Evolutionary conservation across 2,329 filamentous ascomycete species (phyloP).

Genomic region (Alternaria ventricosa): DNA sequence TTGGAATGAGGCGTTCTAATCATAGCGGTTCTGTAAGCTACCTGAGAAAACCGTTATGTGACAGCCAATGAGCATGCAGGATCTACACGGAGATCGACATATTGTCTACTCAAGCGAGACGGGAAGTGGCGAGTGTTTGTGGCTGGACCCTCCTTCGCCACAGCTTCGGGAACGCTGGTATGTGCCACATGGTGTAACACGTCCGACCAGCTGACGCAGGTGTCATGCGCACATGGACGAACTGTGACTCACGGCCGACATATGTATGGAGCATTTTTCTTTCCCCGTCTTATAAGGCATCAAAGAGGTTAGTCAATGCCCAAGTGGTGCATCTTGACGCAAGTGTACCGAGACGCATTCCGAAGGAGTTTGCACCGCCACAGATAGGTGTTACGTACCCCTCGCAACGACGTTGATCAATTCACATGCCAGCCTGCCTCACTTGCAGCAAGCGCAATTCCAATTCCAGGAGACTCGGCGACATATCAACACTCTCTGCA

Average conservation of each 20-base stretch:
- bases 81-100: constrained; percentile 9
- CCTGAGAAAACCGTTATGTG: not conserved
- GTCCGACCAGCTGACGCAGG: not conserved
- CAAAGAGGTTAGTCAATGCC: not conserved
- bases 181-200: constrained; percentile 10
- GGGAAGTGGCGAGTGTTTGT: constrained; percentile 12
- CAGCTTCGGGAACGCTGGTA: constrained; percentile 15
- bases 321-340: not conserved
- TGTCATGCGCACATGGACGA: constrained; percentile 1
- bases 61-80: constrained; percentile 6
- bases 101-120: constrained; percentile 13
- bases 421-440: constrained; percentile 7
- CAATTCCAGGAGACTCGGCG: not conserved
- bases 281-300: not conserved
- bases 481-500: not conserved
- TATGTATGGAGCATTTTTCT: not conserved
- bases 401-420: not conserved
- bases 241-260: constrained; percentile 3
- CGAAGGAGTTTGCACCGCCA: constrained; percentile 9
- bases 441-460: not conserved
- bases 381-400: constrained; percentile 4
- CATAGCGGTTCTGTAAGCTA: constrained; percentile 1
- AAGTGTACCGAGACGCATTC: constrained; percentile 8
- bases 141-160: constrained; percentile 16
- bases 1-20: constrained; percentile 3